Percentiles rank a stretch among this genome's conserved stretches.
phyloP scores from a whole-genome alignment of 2,329 filamentous ascomycete genomes.

The Ophiognomonia clavigignenti-juglandacearum region DNA sequence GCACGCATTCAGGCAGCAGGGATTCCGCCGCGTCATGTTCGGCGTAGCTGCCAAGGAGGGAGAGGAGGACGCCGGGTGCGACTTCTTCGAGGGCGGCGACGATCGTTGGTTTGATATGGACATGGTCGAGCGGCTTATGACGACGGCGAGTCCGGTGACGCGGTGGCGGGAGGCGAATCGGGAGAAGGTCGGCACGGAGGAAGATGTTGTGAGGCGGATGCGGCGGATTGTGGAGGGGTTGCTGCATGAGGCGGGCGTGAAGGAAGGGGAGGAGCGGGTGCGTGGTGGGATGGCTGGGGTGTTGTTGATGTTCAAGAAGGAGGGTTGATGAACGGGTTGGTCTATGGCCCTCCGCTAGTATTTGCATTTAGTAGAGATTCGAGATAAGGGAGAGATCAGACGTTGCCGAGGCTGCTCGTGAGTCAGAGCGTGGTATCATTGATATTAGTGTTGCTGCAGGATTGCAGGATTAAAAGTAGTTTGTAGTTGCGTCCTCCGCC shows the following conservation, averaged over 20 bases:
- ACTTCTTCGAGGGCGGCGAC: constrained; percentile 24
- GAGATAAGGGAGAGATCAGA: not conserved
- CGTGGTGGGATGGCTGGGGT: constrained; percentile 20
- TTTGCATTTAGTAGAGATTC: not conserved
- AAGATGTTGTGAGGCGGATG: constrained; percentile 30
- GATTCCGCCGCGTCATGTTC: too few species aligned
- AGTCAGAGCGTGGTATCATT: not conserved
- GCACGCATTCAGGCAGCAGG: too few species aligned
- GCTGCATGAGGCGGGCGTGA: constrained; percentile 28
- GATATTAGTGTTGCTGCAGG: not conserved
- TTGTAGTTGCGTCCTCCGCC: not conserved
- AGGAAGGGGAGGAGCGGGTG: constrained; percentile 28
- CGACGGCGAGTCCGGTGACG: constrained; percentile 33
- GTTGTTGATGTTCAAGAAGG: constrained; percentile 28
- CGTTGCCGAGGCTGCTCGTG: too few species aligned
- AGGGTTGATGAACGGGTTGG: not conserved
- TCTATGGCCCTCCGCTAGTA: not conserved
- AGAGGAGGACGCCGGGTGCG: constrained; percentile 13
- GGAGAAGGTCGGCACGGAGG: constrained; percentile 33
- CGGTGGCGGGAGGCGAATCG: constrained; percentile 42
- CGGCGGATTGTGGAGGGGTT: constrained; percentile 23
- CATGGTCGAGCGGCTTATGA: constrained; percentile 29
- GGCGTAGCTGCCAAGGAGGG: not conserved
- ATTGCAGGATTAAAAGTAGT: not conserved
- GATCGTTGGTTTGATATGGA: constrained; percentile 27